Conservation (phyloP, 2,329 filamentous ascomycete genomes). For the Stachybotrys elegans region DNA sequence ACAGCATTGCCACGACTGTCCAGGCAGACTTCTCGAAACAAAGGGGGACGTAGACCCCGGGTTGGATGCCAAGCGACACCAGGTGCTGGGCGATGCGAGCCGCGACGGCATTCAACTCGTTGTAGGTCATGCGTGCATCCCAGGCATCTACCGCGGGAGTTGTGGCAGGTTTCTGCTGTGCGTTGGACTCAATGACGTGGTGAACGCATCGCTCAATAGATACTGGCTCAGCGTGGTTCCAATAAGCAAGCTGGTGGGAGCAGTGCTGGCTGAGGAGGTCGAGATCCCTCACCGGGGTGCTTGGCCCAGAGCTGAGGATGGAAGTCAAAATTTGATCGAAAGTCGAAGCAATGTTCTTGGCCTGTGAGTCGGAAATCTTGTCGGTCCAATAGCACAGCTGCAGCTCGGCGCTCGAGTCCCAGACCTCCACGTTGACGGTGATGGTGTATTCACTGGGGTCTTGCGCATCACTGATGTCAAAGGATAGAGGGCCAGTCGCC, state of each 20-base stretch:
- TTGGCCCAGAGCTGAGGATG: background rate
- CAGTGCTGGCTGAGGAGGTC: constrained; percentile 9
- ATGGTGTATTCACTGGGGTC: constrained; percentile 14
- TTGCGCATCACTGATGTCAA: constrained; percentile 6
- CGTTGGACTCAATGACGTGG: constrained; percentile 32
- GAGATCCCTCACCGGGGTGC: constrained; percentile 12
- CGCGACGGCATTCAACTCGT: constrained; percentile 21
- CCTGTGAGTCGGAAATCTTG: constrained; percentile 13
- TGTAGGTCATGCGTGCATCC: constrained; percentile 38
- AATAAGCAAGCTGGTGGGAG: constrained; percentile 7
- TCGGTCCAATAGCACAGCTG: constrained; percentile 18
- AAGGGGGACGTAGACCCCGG: constrained; percentile 18
- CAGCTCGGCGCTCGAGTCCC: constrained; percentile 12
- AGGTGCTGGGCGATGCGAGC: constrained; percentile 9
- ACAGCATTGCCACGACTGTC: constrained; percentile 25
- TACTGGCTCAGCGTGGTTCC: constrained; percentile 20
- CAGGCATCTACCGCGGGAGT: constrained; percentile 36
- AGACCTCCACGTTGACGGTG: constrained; percentile 16
- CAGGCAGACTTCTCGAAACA: constrained; percentile 31
- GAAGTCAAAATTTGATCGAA: constrained; percentile 13
- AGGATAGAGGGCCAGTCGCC: constrained; percentile 7
- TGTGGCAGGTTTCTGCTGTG: constrained; percentile 18
- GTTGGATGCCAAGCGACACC: background rate
- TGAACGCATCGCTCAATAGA: constrained; percentile 28
- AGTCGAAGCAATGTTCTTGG: constrained; percentile 12